Conservation (phyloP, 352 stramenopile species). For the Phytophthora syringae region DNA sequence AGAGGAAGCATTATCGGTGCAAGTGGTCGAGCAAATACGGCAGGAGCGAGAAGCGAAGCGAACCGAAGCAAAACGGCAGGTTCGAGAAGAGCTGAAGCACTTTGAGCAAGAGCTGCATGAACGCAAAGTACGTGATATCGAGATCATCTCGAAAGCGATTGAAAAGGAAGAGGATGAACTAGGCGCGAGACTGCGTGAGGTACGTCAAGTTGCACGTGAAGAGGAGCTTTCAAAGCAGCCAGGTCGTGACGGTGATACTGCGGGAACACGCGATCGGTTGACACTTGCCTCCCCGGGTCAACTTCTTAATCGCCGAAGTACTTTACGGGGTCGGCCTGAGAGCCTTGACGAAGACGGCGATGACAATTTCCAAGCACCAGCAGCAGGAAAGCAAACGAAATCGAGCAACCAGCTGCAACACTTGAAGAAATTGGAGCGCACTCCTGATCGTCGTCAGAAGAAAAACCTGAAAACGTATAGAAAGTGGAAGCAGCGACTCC, state of each 20-base stretch:
- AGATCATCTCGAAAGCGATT: conserved; percentile 45
- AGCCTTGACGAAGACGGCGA: conserved; percentile 4
- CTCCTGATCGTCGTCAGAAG: conserved; percentile 8
- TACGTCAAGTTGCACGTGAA: conserved; percentile 44
- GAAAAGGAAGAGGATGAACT: conserved; percentile 57
- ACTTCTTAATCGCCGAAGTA: conserved; percentile 1
- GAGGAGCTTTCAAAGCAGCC: conserved; percentile 37
- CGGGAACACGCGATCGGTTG: neutral
- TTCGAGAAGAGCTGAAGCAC: conserved; percentile 58
- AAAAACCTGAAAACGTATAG: conserved; percentile 24
- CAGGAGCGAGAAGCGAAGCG: conserved; percentile 58
- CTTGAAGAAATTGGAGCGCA: neutral
- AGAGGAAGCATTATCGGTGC: conserved; percentile 56
- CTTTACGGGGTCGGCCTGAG: conserved; percentile 5
- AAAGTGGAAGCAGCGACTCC: conserved; percentile 57
- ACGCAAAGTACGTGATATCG: conserved; percentile 52
- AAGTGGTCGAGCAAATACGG: conserved; percentile 59
- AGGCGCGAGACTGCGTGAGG: conserved; percentile 34
- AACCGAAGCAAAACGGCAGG: conserved; percentile 48
- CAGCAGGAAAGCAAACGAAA: conserved; percentile 5
- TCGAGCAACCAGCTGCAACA: conserved; percentile 11
- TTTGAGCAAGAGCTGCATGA: conserved; percentile 56
- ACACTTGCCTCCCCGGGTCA: conserved; percentile 17
- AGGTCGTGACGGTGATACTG: neutral
- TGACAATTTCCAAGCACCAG: neutral